A percentile compares a stretch with the other conserved stretches of the same genome.
phyloP scores from a whole-genome alignment of 139 green algal genomes.

The Asterochloris erici region DNA sequence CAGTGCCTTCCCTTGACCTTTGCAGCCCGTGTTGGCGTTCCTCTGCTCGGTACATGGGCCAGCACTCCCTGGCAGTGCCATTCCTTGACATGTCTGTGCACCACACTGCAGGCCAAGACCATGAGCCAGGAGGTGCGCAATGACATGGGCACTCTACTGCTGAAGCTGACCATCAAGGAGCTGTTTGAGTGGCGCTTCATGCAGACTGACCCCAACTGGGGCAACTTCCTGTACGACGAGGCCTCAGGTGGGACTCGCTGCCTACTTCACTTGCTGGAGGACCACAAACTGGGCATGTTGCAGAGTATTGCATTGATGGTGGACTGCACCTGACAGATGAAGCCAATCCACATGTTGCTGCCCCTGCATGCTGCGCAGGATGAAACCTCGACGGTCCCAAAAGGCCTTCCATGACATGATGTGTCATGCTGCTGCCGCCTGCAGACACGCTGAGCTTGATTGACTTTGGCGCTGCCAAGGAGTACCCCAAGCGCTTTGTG shows the following conservation, averaged over 20 bases:
- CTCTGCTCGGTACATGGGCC: not conserved
- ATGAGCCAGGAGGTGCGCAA: constrained; percentile 71
- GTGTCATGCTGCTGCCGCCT: not conserved
- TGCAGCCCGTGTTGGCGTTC: too few species aligned
- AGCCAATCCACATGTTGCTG: too few species aligned
- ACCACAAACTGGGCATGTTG: too few species aligned
- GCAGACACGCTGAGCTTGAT: constrained; percentile 74
- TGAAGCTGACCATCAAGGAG: constrained; percentile 85
- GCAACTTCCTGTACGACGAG: constrained; percentile 97
- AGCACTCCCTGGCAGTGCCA: not conserved
- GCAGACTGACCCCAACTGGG: constrained; percentile 95
- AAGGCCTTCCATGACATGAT: too few species aligned
- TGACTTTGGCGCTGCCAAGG: constrained; percentile 88
- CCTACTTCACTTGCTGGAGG: not conserved
- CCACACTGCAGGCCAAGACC: constrained; percentile 44
- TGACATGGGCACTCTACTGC: constrained; percentile 71
- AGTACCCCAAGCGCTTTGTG: constrained; percentile 67
- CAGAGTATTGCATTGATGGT: too few species aligned
- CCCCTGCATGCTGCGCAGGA: too few species aligned
- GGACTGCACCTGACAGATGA: too few species aligned
- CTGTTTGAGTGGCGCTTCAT: constrained; percentile 94
- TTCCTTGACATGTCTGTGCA: too few species aligned
- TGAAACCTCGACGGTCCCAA: too few species aligned
- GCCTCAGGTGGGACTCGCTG: constrained; percentile 5
- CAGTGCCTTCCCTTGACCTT: too few species aligned